Base-by-base conservation (phyloP, 208 protist species). In the Wallacemonas sp. region DNA sequence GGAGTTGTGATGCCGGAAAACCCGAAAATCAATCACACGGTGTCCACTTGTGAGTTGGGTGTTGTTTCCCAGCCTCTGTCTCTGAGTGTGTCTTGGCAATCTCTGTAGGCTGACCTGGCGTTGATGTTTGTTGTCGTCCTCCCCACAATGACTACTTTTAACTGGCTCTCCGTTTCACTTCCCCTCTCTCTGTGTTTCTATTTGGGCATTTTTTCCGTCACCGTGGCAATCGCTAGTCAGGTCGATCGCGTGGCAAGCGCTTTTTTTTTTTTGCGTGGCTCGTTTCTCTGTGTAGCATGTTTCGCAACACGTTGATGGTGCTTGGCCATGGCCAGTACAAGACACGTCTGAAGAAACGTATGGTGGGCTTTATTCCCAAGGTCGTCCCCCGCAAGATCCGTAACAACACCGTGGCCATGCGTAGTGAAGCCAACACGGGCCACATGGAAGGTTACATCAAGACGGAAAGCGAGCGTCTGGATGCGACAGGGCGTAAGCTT, bases 391-490 rank as follows among this genome's bases (percentile, higher is more conserved):
- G 88, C 27, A 94, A 94, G 65, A 90, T 94, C 44, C 75, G 82
- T 39, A 90, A 90, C 67, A 91, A 90, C 65, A 83, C 74, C 48
- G 83, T 94, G 4, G 88, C 88, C 17, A 61, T 94, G 54, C 88
- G 88, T 41, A 91, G 83, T 61, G 83, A 94, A 72, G 88, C 85
- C 0, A 94, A 92, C 74, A 92, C 88, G 2, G 88, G 85, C 16
- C 77, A 87, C 64, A 91, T 94, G 34, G 81, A 92, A 62, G 85
- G 88, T 12, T 87, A 94, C 65, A 78, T 94, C 38, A 94, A 94
- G 58, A 92, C 85, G 0, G 83, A 92, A 27, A 65, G 27, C 2
- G 88, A 94, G 65, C 78, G 85, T 41, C 68, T 92, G 5, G 88
- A 94, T 34, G 84, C 79, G 1, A 92, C 88, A 2, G 88, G 88